Conservation (phyloP, 1,284 basidiomycete species). For the Malassezia equina region DNA sequence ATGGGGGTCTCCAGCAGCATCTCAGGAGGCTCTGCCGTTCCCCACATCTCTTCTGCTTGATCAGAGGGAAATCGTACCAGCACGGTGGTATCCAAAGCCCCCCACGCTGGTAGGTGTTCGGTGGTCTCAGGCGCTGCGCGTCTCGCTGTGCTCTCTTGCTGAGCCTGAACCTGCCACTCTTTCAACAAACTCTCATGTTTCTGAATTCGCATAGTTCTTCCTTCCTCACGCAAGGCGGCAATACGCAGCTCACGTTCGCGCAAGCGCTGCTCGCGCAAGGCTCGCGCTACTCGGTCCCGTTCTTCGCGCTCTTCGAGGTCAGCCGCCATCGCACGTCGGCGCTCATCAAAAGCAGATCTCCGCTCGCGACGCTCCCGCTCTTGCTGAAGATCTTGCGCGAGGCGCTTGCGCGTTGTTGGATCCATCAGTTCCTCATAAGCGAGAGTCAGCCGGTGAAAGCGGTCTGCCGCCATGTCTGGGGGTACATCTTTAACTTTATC, state of each 20-base stretch:
- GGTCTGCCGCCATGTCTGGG: slow-evolving; percentile 54
- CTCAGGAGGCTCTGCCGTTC: neutral
- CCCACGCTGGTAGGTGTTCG: slow-evolving; percentile 18
- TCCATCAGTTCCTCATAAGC: slow-evolving; percentile 77
- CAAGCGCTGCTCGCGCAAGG: neutral
- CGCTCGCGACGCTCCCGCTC: slow-evolving; percentile 63
- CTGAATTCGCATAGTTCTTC: slow-evolving; percentile 18
- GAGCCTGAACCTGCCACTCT: slow-evolving; percentile 18
- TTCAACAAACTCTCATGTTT: slow-evolving; percentile 19
- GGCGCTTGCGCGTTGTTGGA: slow-evolving; percentile 66
- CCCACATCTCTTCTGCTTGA: slow-evolving; percentile 20
- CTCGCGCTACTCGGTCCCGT: slow-evolving; percentile 50
- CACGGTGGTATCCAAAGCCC: slow-evolving; percentile 29
- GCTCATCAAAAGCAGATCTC: slow-evolving; percentile 65
- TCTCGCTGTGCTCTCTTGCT: neutral
- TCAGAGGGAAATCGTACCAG: slow-evolving; percentile 32
- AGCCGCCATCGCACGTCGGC: slow-evolving; percentile 67
- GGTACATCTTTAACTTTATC: slow-evolving; percentile 41
- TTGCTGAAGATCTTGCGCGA: slow-evolving; percentile 67
- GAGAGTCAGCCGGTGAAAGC: slow-evolving; percentile 76
- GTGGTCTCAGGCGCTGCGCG: neutral
- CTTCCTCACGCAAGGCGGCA: slow-evolving; percentile 21
- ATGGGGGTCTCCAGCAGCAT: slow-evolving; percentile 18
- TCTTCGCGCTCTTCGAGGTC: slow-evolving; percentile 75
- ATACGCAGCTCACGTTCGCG: slow-evolving; percentile 12